Percentiles rank a stretch among this genome's conserved stretches.
Conservation (phyloP, 768 basidiomycete genomes). For the Tylopilus subfusipes region DNA sequence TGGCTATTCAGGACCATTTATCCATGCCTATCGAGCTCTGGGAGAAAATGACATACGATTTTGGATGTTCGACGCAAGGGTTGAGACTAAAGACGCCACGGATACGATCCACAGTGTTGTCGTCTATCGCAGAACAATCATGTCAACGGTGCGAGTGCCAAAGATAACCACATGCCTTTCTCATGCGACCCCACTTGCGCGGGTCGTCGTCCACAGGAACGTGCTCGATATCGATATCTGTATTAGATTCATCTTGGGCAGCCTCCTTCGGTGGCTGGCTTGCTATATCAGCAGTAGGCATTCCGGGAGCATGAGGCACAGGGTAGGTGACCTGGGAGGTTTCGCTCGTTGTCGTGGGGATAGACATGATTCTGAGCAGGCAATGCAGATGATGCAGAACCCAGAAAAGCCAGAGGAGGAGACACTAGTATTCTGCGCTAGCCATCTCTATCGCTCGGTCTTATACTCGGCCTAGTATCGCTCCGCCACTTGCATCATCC, state of each 20-base stretch:
- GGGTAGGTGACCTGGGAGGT: neutral
- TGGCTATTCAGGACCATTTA: slow-evolving; percentile 40
- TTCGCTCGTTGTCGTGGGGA: slow-evolving; percentile 1
- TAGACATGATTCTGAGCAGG: slow-evolving; percentile 12
- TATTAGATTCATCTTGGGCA: slow-evolving; percentile 2
- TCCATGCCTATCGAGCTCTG: neutral
- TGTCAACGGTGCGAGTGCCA: neutral
- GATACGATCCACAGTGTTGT: slow-evolving; percentile 28
- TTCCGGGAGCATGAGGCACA: neutral
- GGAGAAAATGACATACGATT: slow-evolving; percentile 20
- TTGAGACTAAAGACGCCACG: slow-evolving; percentile 21
- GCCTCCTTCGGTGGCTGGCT: neutral
- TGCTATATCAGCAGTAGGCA: slow-evolving; percentile 1
- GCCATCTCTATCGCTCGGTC: slow-evolving; percentile 7
- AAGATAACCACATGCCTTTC: slow-evolving; percentile 44
- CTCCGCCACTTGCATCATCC: neutral
- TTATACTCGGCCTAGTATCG: slow-evolving; percentile 19
- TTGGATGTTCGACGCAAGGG: slow-evolving; percentile 29
- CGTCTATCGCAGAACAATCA: slow-evolving; percentile 13
- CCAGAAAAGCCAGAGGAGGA: slow-evolving; percentile 1
- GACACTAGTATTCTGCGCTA: neutral
- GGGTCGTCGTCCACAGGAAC: slow-evolving; percentile 55
- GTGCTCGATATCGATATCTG: slow-evolving; percentile 33
- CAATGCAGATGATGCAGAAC: slow-evolving; percentile 2
- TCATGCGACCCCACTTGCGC: slow-evolving; percentile 50